Conservation (phyloP, 805 yeast species). For the Starmerella vaccinii region DNA sequence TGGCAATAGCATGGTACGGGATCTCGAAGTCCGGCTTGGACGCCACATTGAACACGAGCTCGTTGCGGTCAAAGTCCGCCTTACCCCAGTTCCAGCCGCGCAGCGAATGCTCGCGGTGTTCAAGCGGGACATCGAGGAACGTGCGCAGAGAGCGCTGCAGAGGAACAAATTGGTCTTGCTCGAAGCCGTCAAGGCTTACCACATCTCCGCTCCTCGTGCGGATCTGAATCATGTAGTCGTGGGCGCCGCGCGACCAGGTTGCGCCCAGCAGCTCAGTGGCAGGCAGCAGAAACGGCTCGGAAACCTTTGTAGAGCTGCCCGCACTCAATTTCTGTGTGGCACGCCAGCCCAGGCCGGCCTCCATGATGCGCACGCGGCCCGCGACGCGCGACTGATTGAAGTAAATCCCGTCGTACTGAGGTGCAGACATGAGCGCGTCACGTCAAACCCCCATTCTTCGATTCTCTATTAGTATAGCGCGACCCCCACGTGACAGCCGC, state of each 20-base stretch:
- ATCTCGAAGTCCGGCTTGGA: slow-evolving; percentile 87
- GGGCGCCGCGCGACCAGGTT: slow-evolving; percentile 86
- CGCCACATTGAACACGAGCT: slow-evolving; percentile 72
- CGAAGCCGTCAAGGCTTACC: slow-evolving; percentile 84
- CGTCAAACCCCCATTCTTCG: not conserved
- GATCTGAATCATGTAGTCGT: slow-evolving; percentile 81
- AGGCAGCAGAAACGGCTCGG: slow-evolving; percentile 79
- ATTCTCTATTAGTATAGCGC: not conserved
- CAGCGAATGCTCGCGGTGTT: slow-evolving; percentile 78
- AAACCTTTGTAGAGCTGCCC: slow-evolving; percentile 39
- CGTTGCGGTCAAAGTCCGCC: slow-evolving; percentile 83
- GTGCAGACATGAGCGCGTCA: slow-evolving; percentile 7
- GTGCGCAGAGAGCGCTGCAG: slow-evolving; percentile 76
- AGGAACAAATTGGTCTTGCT: slow-evolving; percentile 62
- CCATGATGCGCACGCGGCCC: slow-evolving; percentile 91
- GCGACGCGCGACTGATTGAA: slow-evolving; percentile 71
- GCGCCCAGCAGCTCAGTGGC: slow-evolving; percentile 70
- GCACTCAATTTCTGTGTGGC: slow-evolving; percentile 40
- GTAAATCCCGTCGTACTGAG: slow-evolving; percentile 75
- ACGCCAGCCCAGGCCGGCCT: slow-evolving; percentile 98
- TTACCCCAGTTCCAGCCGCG: slow-evolving; percentile 99
- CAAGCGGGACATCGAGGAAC: slow-evolving; percentile 61
- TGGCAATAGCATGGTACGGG: slow-evolving; percentile 69
- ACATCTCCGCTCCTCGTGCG: slow-evolving; percentile 85
- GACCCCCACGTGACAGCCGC: slow-evolving; percentile 2